Percentiles rank a stretch among this genome's conserved stretches.
Evolutionary conservation across 2,329 filamentous ascomycete species (phyloP).

Genomic region (Podosphaera fusca): DNA sequence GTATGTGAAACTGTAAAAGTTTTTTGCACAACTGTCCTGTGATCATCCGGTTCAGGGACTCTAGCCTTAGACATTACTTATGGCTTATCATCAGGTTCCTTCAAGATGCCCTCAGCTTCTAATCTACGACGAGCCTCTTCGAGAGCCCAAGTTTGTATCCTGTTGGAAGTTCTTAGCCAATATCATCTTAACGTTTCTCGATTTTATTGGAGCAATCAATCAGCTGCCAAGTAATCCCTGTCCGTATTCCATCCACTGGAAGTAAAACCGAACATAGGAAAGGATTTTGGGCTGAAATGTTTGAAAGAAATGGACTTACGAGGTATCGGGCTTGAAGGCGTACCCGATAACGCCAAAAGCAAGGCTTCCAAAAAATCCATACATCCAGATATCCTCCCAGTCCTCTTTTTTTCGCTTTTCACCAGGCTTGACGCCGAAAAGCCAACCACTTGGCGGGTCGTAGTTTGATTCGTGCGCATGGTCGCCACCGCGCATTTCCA

Average conservation of each 20-base stretch:
- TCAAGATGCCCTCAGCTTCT: conserved; percentile 83
- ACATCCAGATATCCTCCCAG: conserved; percentile 75
- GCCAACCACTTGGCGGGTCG: conserved; percentile 75
- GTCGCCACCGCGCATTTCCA: not conserved
- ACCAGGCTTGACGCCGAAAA: conserved; percentile 82
- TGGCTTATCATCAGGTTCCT: conserved; percentile 36
- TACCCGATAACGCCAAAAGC: conserved; percentile 55
- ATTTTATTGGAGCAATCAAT: not conserved
- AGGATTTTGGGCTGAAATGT: not conserved
- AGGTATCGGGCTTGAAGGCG: conserved; percentile 95
- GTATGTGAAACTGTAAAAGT: no score
- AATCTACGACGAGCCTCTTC: conserved; percentile 89
- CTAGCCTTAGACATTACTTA: not conserved
- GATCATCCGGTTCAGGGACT: no score
- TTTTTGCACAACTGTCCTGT: no score
- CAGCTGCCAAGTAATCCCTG: no score
- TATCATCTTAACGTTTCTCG: not conserved
- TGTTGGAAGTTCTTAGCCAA: conserved; percentile 18
- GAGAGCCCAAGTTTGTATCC: conserved; percentile 97
- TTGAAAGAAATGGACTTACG: conserved; percentile 37
- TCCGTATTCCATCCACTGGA: no score
- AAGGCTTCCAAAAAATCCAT: conserved; percentile 63
- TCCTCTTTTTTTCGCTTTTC: conserved; percentile 93
- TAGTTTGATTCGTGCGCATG: conserved; percentile 32
- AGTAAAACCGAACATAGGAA: no score